Conservation (phyloP, 2,329 filamentous ascomycete species). For the Corynespora cassiicola region DNA sequence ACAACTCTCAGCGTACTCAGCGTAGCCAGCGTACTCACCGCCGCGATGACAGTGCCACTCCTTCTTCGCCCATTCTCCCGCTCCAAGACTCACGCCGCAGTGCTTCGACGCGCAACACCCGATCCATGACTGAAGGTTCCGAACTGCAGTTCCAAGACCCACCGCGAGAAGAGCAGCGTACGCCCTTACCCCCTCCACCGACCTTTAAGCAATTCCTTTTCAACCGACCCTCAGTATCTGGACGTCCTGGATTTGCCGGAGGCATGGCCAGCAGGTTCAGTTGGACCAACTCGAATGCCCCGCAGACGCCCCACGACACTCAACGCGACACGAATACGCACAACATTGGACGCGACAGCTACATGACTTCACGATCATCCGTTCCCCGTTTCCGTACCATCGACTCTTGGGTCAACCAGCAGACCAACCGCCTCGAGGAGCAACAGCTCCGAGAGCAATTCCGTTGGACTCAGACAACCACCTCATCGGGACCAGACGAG, state of each 20-base stretch:
- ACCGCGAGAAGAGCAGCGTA: constrained; percentile 19
- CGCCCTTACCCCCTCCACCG: constrained; percentile 38
- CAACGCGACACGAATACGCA: constrained; percentile 32
- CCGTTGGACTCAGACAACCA: constrained; percentile 37
- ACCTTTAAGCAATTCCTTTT: constrained; percentile 47
- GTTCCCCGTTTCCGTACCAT: constrained; percentile 49
- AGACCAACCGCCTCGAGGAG: constrained; percentile 45
- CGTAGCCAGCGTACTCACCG: no score
- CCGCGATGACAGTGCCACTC: constrained; percentile 36
- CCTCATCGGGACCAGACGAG: constrained; percentile 26
- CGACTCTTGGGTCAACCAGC: constrained; percentile 49
- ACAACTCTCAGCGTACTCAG: no score
- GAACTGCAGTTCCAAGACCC: constrained; percentile 29
- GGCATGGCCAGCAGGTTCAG: constrained; percentile 42
- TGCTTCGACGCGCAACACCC: constrained; percentile 39
- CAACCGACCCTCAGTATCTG: constrained; percentile 41
- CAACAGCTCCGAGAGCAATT: constrained; percentile 43
- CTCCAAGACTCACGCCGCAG: constrained; percentile 32
- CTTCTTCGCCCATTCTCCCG: constrained; percentile 39
- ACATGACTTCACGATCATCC: constrained; percentile 43
- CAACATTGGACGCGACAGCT: constrained; percentile 38
- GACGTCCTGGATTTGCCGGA: constrained; percentile 30
- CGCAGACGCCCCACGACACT: constrained; percentile 45
- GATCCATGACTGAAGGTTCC: constrained; percentile 30
- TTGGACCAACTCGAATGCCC: constrained; percentile 49